Percentiles rank a stretch among this genome's conserved stretches.
phyloP scores from a whole-genome alignment of 306 rosid species.

The Dryas alaskensis region DNA sequence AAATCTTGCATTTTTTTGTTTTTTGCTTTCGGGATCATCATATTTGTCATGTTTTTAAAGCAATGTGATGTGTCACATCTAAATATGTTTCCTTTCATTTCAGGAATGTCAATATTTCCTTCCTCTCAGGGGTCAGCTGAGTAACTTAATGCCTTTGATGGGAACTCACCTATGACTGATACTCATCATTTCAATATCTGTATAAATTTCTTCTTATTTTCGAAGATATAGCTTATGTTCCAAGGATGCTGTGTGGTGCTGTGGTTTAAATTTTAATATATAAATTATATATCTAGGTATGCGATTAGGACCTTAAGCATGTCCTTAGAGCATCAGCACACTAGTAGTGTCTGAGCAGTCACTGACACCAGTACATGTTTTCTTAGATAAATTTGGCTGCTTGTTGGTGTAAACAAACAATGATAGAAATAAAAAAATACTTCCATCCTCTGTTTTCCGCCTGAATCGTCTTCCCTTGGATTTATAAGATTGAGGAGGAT shows the following conservation, averaged over 20 bases:
- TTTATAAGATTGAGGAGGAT: too few species aligned
- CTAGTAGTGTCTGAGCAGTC: too few species aligned
- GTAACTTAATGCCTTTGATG: constrained; percentile 4
- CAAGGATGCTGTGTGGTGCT: not conserved
- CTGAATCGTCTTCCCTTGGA: not conserved
- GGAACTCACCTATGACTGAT: not conserved
- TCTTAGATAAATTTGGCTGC: not conserved
- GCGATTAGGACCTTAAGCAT: not conserved
- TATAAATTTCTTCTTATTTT: not conserved
- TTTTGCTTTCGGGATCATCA: not conserved
- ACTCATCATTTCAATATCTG: not conserved
- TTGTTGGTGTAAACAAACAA: not conserved
- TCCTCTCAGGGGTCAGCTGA: not conserved
- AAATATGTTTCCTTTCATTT: not conserved
- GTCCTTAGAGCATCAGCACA: not conserved
- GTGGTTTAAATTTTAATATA: not conserved
- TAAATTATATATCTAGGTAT: not conserved
- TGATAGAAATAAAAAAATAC: too few species aligned
- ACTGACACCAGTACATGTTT: not conserved
- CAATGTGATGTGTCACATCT: not conserved
- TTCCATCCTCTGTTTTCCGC: not conserved
- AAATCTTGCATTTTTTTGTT: not conserved
- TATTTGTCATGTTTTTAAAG: not conserved
- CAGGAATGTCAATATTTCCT: not conserved
- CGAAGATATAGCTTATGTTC: not conserved